A percentile compares a stretch with the other conserved stretches of the same genome.
phyloP scores from a whole-genome alignment of 73 alveolate species.

The Halteria grandinella region DNA sequence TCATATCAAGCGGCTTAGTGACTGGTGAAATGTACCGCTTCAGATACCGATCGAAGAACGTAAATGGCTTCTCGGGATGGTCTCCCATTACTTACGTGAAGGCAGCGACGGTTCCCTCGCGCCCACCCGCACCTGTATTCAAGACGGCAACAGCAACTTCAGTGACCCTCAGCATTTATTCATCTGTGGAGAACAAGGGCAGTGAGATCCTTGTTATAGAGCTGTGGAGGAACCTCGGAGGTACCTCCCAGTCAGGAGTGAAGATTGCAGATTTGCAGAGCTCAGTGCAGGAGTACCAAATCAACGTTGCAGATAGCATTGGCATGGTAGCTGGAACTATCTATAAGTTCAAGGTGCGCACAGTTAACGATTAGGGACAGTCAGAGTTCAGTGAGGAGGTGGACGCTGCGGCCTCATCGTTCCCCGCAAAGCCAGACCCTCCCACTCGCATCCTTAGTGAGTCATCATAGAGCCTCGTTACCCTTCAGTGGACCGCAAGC shows the following conservation, averaged over 20 bases:
- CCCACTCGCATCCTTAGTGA: slow-evolving; percentile 14
- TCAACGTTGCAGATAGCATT: too few relatives aligned
- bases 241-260: slow-evolving; percentile 53
- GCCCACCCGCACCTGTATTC: slow-evolving; percentile 75
- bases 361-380: slow-evolving; percentile 55
- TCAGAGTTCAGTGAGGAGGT: slow-evolving; percentile 63
- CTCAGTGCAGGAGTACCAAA: too few relatives aligned
- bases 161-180: slow-evolving; percentile 27
- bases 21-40: slow-evolving; percentile 64
- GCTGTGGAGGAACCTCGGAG: slow-evolving; percentile 67
- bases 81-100: slow-evolving; percentile 55
- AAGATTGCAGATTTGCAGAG: too few relatives aligned
- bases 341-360: slow-evolving; percentile 52
- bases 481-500: slow-evolving; percentile 51
- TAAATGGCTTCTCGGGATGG: slow-evolving; percentile 68
- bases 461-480: slow-evolving; percentile 46
- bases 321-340: slow-evolving; percentile 64
- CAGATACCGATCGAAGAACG: slow-evolving; percentile 70
- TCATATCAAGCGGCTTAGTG: slow-evolving; percentile 26
- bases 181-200: slow-evolving; percentile 50
- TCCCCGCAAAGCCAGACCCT: slow-evolving; percentile 63
- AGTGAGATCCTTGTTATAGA: slow-evolving; percentile 48
- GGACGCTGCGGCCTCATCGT: slow-evolving; percentile 63
- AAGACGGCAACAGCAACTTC: slow-evolving; percentile 57
- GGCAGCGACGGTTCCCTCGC: slow-evolving; percentile 59